A percentile compares a stretch with the other conserved stretches of the same genome.
phyloP scores from a whole-genome alignment of 257 asterid species.

The Przewalskia tangutica region DNA sequence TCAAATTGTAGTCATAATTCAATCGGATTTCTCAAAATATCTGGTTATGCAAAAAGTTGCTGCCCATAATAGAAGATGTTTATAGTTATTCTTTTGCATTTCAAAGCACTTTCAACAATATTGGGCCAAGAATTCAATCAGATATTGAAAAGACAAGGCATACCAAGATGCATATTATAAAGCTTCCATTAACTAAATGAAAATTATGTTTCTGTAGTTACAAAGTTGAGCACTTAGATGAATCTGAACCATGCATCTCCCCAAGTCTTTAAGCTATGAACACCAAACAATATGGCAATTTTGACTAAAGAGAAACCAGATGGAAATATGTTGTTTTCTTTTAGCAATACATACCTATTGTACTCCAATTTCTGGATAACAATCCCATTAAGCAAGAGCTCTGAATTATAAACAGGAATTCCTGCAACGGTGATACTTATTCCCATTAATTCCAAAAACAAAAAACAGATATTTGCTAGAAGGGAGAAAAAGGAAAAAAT shows the following conservation, averaged over 20 bases:
- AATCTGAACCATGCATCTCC: too few relatives aligned
- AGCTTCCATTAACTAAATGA: too few relatives aligned
- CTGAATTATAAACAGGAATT: constrained; percentile 48
- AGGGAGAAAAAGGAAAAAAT: background rate
- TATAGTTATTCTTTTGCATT: too few relatives aligned
- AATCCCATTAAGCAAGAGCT: constrained; percentile 73
- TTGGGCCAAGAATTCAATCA: too few relatives aligned
- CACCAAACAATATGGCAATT: background rate
- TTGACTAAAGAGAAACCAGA: background rate
- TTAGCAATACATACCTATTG: constrained; percentile 37
- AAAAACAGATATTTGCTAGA: background rate
- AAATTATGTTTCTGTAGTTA: too few relatives aligned
- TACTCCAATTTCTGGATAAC: constrained; percentile 57
- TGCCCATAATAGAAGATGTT: background rate
- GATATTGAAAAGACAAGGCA: too few relatives aligned
- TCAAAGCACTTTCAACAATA: too few relatives aligned
- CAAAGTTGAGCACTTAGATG: too few relatives aligned
- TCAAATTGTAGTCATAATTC: background rate
- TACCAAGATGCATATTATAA: too few relatives aligned
- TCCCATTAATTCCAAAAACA: constrained; percentile 5
- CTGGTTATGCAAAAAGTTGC: background rate
- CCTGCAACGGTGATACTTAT: constrained; percentile 37
- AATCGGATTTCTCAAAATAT: background rate
- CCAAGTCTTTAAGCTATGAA: background rate
- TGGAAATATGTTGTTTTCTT: background rate